Base-by-base conservation (phyloP, 352 stramenopile species). In the Globisporangium spinosum region DNA sequence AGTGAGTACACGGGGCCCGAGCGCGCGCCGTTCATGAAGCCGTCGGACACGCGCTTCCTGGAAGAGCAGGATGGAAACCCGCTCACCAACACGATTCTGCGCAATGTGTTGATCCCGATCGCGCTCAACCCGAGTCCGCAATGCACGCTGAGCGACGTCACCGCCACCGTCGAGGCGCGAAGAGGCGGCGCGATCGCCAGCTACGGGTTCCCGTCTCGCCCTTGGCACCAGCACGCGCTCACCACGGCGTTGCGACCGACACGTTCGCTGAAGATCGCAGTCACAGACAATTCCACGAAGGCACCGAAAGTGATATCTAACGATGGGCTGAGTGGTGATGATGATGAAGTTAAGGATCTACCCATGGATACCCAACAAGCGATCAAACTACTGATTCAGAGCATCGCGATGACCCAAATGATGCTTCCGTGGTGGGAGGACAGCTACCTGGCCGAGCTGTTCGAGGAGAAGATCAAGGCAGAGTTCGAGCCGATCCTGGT, bases 31-130 rank as follows among this genome's bases (percentile, higher is more conserved):
- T 58, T 58, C 53, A 35, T 35, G 25, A 29, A 35, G 23, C 53
- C 53, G 13, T 58, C 25, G 3, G 53, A 58, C 17, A 58, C 7
- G 53, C 53, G 25, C 53, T 58, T 58, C 10, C 17, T 58, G 10
- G 53, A 58, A 15, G 53, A 58, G 5, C 3, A 9, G 23, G 53
- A 58, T 20, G 25, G 3, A 13, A 58, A 58, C 13, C 23, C 53
- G 13, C 53, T 58, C 15, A 38, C 25, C n/a, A 62, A 47, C 29
- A 62, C 58, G 32, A 63, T 63, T 49, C 32, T 63, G 35, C 58
- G 58, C 58, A 63, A 49, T 5, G 35, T 5, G 58, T 22, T 63
- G 12, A 35, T 54, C 22, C 32, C 58, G 22, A 53, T 54, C 3
- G 58, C 20, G 34, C 58, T 15, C 12, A 54, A 63, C n/a, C 20